Evolutionary conservation across 495 filamentous ascomycete species (phyloP), one percentile per base, ranked within the genome.

Genomic region (Hyaloscypha finlandica): DNA sequence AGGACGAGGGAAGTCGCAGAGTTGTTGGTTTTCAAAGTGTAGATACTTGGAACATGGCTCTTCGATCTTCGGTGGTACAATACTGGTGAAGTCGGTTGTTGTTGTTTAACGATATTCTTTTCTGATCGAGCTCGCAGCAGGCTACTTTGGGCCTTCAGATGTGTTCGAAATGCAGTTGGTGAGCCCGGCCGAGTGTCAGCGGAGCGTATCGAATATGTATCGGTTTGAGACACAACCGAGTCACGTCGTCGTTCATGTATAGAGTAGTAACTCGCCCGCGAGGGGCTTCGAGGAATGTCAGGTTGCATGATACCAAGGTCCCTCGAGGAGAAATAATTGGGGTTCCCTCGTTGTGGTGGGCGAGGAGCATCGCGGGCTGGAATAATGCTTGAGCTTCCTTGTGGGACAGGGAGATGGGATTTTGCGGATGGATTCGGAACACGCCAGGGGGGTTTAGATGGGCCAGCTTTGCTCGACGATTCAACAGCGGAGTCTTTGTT

Each of bases 1-100:
- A 91, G 78, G 2, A 88, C 74, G 14, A 93, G 80, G 0, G 90
- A 92, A 0, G 83, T 84, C 52, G 86, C 83, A 0, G 90, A 92
- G 29, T 87, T 86, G 20, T 84, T 85, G 9, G 87, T 87, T 29
- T 82, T 81, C 0, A 92, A 74, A 0, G 90, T 92, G 71, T 92
- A 92, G 68, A 93, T 86, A 66, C 90, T 92, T 5, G 89, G 85
- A 8, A 77, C 72, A 48, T 80, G 72, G 3, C 82, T 81, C 32
- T 71, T 66, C n/a, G 69, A 68, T 19, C 79, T 74, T 33, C 75
- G 73, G 57, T 79, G 81, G 39, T 68, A 61, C 73, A 71, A 66
- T 54, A 64, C 52, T 79, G 77, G 39, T 74, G 67, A 65, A 5
- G 6, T 48, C 2, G 59, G 53, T 22, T 65, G 59, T 71, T 63